A percentile compares a stretch with the other conserved stretches of the same genome.
These are phyloP conservation scores for Mortierella sp. DNA, from an alignment of 371 early-diverging fungal genomes.

Conservation along the genomic window DNA sequence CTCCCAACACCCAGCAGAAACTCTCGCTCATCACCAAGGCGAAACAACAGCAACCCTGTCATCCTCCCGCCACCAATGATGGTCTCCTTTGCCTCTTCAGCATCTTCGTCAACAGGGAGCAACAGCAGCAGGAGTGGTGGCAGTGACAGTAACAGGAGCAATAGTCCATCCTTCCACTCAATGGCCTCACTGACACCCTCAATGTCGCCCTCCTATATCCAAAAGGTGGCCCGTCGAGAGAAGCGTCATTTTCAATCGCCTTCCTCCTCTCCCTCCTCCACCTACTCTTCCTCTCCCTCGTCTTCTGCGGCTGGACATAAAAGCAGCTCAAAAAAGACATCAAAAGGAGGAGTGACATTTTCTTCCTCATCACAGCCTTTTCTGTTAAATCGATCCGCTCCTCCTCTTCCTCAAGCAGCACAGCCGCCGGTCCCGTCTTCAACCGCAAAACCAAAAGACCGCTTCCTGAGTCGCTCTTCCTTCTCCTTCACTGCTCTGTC, in stretches of 20 bases:
- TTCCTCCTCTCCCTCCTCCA: background rate
- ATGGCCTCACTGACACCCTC: slow-evolving; percentile 38
- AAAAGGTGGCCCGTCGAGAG: slow-evolving; percentile 37
- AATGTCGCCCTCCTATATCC: slow-evolving; percentile 42
- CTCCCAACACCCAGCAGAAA: slow-evolving; percentile 12
- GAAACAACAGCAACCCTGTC: background rate
- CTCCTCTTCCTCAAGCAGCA: background rate
- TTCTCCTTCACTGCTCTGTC: background rate
- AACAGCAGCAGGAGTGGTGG: background rate
- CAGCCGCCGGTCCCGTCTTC: background rate
- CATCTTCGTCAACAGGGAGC: slow-evolving; percentile 7
- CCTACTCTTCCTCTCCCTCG: background rate
- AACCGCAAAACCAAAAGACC: background rate
- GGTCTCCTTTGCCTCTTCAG: slow-evolving; percentile 6
- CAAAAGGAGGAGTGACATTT: slow-evolving; percentile 7
- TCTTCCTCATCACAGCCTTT: background rate
- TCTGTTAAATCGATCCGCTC: background rate
- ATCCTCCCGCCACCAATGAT: background rate
- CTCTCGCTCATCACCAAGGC: background rate
- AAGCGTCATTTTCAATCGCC: slow-evolving; percentile 22
- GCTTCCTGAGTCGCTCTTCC: background rate
- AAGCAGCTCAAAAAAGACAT: background rate
- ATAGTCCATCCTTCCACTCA: slow-evolving; percentile 24
- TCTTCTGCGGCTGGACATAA: background rate
- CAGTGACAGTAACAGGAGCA: background rate